Evolutionary conservation across 1,284 basidiomycete genomes (phyloP).

Genomic region (Trichosporon asahii): DNA sequence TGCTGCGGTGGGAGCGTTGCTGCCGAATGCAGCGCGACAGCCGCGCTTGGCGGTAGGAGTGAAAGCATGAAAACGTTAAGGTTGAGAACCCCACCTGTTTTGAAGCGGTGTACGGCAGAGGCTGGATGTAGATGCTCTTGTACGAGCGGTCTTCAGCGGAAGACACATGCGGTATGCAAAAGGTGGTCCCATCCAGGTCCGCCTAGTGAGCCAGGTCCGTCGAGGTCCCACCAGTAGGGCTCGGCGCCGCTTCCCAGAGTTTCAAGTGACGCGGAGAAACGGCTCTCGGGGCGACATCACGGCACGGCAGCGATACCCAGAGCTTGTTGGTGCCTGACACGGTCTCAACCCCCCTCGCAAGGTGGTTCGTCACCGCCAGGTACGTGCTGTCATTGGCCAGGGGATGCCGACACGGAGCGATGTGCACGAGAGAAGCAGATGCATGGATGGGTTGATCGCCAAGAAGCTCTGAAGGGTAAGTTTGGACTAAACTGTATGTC

Average conservation of each 20-base stretch:
- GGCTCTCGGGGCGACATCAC: background rate
- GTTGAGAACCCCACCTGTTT: background rate
- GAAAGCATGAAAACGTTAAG: background rate
- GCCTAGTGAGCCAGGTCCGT: background rate
- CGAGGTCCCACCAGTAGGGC: background rate
- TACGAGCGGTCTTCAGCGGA: background rate
- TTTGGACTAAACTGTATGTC: conserved; percentile 1
- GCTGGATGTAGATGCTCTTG: too few relatives aligned
- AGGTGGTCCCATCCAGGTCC: too few relatives aligned
- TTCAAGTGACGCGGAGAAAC: background rate
- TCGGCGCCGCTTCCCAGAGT: conserved; percentile 2
- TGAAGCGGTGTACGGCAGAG: background rate
- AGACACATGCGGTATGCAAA: background rate
- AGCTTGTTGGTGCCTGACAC: conserved; percentile 2
- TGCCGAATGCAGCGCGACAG: background rate
- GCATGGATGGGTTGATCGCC: background rate
- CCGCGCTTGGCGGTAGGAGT: background rate
- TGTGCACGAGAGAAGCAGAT: background rate
- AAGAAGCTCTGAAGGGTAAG: background rate
- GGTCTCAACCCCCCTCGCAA: conserved; percentile 2
- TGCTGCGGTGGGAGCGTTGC: background rate
- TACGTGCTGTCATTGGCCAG: background rate
- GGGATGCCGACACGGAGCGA: background rate
- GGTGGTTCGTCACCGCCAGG: background rate
- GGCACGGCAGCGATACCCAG: background rate